A percentile compares a stretch with the other conserved stretches of the same genome.
phyloP scores from a whole-genome alignment of 2,329 filamentous ascomycete species.

The Ophiocordyceps camponoti-saundersi region DNA sequence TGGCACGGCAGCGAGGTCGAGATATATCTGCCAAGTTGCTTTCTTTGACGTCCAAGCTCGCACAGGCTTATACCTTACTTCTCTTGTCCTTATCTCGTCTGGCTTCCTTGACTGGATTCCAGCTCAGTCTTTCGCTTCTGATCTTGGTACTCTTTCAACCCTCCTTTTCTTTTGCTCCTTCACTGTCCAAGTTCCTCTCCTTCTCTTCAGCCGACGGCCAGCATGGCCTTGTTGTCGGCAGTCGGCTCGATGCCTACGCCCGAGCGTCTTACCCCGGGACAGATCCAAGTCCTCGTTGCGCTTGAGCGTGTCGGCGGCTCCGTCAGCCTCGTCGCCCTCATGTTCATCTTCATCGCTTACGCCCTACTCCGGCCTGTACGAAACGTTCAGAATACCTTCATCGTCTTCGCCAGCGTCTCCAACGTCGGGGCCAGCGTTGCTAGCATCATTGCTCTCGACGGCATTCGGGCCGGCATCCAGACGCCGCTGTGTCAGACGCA shows the following conservation, averaged over 20 bases:
- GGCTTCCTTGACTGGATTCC: background rate
- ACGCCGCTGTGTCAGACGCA: slow-evolving; percentile 45
- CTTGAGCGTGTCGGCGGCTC: slow-evolving; percentile 37
- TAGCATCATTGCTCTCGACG: slow-evolving; percentile 54
- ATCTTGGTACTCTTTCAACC: background rate
- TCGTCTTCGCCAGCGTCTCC: slow-evolving; percentile 41
- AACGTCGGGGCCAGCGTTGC: slow-evolving; percentile 44
- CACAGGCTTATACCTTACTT: background rate
- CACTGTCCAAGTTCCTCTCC: background rate
- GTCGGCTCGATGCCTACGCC: background rate
- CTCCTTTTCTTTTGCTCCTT: no score
- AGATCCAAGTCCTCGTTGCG: slow-evolving; percentile 24
- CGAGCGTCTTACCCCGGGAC: slow-evolving; percentile 15
- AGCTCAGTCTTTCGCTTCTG: background rate
- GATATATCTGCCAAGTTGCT: background rate
- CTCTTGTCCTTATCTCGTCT: background rate
- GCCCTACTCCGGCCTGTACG: slow-evolving; percentile 31
- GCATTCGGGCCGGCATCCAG: slow-evolving; percentile 33
- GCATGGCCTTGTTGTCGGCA: background rate
- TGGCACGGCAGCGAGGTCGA: background rate
- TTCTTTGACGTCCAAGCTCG: background rate
- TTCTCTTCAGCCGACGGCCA: background rate
- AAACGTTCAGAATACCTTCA: slow-evolving; percentile 44
- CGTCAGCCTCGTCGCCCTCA: slow-evolving; percentile 32
- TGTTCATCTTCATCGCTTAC: slow-evolving; percentile 35